Percentiles rank a stretch among this genome's conserved stretches.
phyloP scores from a whole-genome alignment of 306 rosid genomes.

The Boehmeria nivea region DNA sequence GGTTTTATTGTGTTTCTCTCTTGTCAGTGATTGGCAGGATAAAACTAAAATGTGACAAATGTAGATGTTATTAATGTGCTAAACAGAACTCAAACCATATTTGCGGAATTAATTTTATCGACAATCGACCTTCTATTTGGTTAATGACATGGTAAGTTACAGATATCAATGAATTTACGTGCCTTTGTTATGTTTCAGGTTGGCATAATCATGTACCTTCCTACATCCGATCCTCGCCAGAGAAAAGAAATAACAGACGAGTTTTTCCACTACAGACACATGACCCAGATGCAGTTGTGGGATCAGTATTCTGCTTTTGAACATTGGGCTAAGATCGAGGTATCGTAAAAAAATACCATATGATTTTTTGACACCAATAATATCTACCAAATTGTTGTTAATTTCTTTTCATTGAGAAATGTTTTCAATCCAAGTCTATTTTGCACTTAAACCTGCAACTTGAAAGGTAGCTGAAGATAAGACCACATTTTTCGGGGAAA shows the following conservation, averaged over 20 bases:
- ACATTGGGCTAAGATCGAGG: slow-evolving; percentile 99
- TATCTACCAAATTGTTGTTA: too few relatives aligned
- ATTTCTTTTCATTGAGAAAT: too few relatives aligned
- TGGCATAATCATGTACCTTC: slow-evolving; percentile 98
- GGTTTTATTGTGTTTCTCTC: too few relatives aligned
- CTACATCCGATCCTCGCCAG: slow-evolving; percentile 77
- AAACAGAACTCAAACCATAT: background rate
- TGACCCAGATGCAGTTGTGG: slow-evolving; percentile 62
- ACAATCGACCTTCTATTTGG: background rate
- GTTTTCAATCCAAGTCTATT: too few relatives aligned
- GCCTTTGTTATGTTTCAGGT: slow-evolving; percentile 52
- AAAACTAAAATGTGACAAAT: too few relatives aligned
- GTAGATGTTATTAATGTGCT: too few relatives aligned
- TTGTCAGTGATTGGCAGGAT: too few relatives aligned
- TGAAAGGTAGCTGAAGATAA: too few relatives aligned
- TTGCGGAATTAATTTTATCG: too few relatives aligned
- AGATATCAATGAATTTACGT: background rate
- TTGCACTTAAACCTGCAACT: too few relatives aligned
- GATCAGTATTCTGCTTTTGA: slow-evolving; percentile 75
- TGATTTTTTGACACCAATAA: background rate
- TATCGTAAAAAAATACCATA: slow-evolving; percentile 26
- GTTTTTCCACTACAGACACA: slow-evolving; percentile 79
- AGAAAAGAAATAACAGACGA: slow-evolving; percentile 90
- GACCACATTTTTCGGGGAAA: too few relatives aligned
- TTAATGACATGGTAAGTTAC: background rate